Percentiles rank a stretch among this genome's conserved stretches.
phyloP scores from a whole-genome alignment of 495 filamentous ascomycete species.

The Penicillium ochrochloron region DNA sequence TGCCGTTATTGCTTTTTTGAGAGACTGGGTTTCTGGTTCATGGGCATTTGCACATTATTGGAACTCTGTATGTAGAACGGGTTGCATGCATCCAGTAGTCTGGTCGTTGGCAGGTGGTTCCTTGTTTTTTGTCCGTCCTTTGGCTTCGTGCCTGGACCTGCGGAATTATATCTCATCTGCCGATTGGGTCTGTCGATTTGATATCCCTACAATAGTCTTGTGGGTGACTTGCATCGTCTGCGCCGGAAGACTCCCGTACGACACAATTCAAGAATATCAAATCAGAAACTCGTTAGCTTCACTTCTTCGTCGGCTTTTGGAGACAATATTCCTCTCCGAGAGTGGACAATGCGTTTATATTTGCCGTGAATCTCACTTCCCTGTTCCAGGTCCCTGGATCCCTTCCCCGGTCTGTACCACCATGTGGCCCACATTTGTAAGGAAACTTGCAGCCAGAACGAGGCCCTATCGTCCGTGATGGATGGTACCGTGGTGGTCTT shows the following conservation, averaged over 20 bases:
- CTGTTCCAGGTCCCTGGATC: conserved; percentile 20
- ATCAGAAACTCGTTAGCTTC: background rate
- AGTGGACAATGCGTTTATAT: conserved; percentile 3
- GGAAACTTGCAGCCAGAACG: conserved; percentile 25
- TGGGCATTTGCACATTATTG: background rate
- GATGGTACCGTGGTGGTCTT: background rate
- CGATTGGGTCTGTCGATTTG: background rate
- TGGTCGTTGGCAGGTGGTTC: background rate
- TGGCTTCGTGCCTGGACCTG: background rate
- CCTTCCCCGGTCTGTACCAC: conserved; percentile 12
- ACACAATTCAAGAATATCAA: background rate
- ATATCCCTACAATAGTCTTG: background rate
- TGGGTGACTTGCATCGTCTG: background rate
- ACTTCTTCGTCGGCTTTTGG: background rate
- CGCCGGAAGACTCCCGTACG: background rate
- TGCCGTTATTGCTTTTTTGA: conserved; percentile 18
- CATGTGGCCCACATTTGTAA: conserved; percentile 20
- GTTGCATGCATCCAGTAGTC: background rate
- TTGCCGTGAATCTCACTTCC: background rate
- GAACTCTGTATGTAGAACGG: background rate
- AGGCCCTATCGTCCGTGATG: conserved; percentile 9
- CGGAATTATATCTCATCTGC: background rate
- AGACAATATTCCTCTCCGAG: background rate
- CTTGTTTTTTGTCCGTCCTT: background rate
- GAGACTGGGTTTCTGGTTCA: background rate